Evolutionary conservation across 2,329 filamentous ascomycete genomes (phyloP).

Genomic region (Diaporthe citrichinensis): DNA sequence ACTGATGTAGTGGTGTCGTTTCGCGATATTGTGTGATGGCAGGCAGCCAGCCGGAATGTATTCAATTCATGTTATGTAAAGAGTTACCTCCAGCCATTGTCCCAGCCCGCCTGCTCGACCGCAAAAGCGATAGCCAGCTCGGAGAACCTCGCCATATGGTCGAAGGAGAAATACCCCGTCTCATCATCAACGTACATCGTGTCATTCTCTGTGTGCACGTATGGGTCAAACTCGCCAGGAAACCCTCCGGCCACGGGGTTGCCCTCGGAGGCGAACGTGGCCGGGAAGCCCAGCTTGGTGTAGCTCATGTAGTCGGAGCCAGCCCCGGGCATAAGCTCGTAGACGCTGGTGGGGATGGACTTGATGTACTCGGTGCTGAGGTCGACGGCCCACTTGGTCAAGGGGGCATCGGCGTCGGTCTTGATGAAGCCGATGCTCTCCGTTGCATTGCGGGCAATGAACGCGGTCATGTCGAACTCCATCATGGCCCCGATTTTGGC

Average conservation of each 20-base stretch:
- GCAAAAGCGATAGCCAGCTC: constrained; percentile 57
- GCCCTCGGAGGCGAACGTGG: constrained; percentile 56
- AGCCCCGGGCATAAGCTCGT: constrained; percentile 50
- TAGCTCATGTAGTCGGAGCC: constrained; percentile 60
- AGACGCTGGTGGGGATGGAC: constrained; percentile 52
- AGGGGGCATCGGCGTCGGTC: constrained; percentile 53
- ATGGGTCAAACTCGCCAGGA: constrained; percentile 55
- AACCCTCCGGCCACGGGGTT: constrained; percentile 51
- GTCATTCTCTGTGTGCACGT: constrained; percentile 54
- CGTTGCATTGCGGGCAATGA: constrained; percentile 53
- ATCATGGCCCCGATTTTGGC: constrained; percentile 81
- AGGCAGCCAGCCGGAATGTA: background rate
- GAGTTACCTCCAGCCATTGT: constrained; percentile 54
- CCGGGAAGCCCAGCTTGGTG: constrained; percentile 55
- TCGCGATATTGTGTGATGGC: background rate
- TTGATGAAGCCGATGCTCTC: constrained; percentile 57
- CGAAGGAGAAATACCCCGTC: constrained; percentile 54
- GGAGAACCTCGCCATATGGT: constrained; percentile 58
- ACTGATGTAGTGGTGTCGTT: background rate
- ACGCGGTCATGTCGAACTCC: constrained; percentile 65
- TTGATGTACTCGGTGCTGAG: constrained; percentile 54
- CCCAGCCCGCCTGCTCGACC: constrained; percentile 57
- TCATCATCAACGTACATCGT: constrained; percentile 56
- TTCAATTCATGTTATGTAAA: background rate
- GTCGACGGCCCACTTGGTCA: constrained; percentile 54